phyloP scores from a whole-genome alignment of 129 eudicot species.

The Tagetes erecta region DNA sequence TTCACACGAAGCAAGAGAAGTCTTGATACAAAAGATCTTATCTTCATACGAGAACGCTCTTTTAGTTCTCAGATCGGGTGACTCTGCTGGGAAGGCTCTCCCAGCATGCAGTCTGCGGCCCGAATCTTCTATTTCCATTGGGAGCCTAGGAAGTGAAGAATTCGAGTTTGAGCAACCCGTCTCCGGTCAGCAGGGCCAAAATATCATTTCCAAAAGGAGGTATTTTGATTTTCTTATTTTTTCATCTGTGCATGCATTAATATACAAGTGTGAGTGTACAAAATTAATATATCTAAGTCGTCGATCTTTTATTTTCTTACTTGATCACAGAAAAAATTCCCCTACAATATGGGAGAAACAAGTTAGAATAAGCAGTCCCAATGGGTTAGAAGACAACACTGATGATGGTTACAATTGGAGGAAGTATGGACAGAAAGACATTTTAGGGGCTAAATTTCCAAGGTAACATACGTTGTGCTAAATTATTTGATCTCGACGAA shows the following conservation, averaged over 20 bases:
- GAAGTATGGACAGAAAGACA: conserved; percentile 88
- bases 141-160: conserved; percentile 46
- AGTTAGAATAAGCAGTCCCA: conserved; percentile 49
- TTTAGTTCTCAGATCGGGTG: conserved; percentile 48
- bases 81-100: conserved; percentile 33
- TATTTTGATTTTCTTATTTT: conserved; percentile 4
- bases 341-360: conserved; percentile 55
- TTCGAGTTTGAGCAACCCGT: conserved; percentile 25
- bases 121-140: conserved; percentile 44
- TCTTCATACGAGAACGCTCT: conserved; percentile 70
- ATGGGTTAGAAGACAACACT: conserved; percentile 58
- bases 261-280: neutral
- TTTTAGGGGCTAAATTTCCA: conserved; percentile 67
- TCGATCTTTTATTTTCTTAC: neutral
- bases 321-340: conserved; percentile 58
- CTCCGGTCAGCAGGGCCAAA: conserved; percentile 24
- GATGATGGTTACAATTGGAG: conserved; percentile 86
- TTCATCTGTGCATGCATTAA: neutral
- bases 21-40: conserved; percentile 52
- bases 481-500: neutral
- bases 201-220: conserved; percentile 59
- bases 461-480: conserved; percentile 39
- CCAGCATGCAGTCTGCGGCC: conserved; percentile 26
- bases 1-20: conserved; percentile 39
- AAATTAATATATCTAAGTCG: neutral